phyloP scores from a whole-genome alignment of 2,329 filamentous ascomycete genomes.

The Leptographium radiaticola region DNA sequence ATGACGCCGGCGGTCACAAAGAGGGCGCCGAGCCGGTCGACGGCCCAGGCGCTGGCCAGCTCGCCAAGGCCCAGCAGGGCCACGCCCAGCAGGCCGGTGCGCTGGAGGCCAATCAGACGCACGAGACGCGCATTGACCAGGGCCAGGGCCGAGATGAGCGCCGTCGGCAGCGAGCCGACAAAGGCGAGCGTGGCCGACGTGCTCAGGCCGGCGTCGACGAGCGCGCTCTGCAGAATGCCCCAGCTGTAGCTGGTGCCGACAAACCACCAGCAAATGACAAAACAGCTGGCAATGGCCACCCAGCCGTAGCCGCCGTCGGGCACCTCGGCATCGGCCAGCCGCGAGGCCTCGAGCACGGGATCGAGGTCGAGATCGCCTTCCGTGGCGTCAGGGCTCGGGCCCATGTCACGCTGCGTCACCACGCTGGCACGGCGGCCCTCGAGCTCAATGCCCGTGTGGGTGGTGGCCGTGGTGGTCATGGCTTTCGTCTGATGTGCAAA shows the following conservation, averaged over 20 bases:
- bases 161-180: slow-evolving; percentile 39
- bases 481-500: too few relatives aligned
- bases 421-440: not conserved
- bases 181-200: slow-evolving; percentile 42
- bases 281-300: slow-evolving; percentile 37
- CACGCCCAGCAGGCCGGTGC: slow-evolving; percentile 34
- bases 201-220: slow-evolving; percentile 34
- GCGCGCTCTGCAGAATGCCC: slow-evolving; percentile 46
- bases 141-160: slow-evolving; percentile 36
- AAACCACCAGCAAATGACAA: slow-evolving; percentile 41
- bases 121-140: slow-evolving; percentile 39
- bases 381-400: not conserved
- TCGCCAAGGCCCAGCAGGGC: slow-evolving; percentile 34
- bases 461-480: not conserved
- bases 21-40: slow-evolving; percentile 28
- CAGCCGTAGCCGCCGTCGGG: slow-evolving; percentile 46
- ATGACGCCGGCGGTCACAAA: slow-evolving; percentile 31
- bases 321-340: slow-evolving; percentile 12
- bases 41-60: slow-evolving; percentile 32
- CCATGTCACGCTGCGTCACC: not conserved
- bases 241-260: slow-evolving; percentile 44
- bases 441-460: not conserved
- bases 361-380: not conserved
- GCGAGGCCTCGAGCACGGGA: slow-evolving; percentile 7
- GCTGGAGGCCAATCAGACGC: slow-evolving; percentile 31